Conservation (phyloP, 2,329 filamentous ascomycete genomes). For the Trichoderma sp. region DNA sequence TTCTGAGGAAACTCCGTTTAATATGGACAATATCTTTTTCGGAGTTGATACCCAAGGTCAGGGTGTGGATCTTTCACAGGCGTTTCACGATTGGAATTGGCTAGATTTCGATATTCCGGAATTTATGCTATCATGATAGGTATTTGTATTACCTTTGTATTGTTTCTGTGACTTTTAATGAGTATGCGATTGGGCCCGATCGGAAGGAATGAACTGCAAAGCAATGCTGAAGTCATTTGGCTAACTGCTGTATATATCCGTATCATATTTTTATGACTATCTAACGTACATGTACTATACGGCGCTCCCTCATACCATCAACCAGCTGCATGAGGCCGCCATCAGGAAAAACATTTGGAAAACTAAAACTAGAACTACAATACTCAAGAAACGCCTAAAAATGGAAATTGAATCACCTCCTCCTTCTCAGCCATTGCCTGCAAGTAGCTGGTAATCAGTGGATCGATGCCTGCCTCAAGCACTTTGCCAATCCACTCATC, state of each 20-base stretch:
- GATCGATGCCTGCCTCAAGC: not conserved
- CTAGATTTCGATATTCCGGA: slow-evolving; percentile 10
- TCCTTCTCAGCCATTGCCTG: not conserved
- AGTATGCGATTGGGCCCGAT: not conserved
- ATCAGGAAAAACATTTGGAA: not conserved
- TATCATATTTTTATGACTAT: not conserved
- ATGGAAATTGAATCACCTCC: not conserved
- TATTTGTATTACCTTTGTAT: not conserved
- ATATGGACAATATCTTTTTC: not conserved
- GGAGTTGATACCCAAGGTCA: not conserved
- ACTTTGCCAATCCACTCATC: not conserved
- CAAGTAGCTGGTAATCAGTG: not conserved
- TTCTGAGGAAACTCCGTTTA: not conserved
- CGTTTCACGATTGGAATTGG: slow-evolving; percentile 13
- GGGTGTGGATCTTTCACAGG: not conserved
- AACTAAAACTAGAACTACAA: not conserved
- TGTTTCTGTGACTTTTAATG: not conserved
- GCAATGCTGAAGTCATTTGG: not conserved
- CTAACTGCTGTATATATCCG: not conserved
- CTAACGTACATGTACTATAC: not conserved
- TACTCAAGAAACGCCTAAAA: not conserved
- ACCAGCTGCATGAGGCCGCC: too few species aligned
- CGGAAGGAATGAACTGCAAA: not conserved
- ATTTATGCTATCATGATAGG: not conserved
- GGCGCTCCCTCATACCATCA: not conserved